Conservation (phyloP, 495 filamentous ascomycete genomes). For the Oidiodendron maius region DNA sequence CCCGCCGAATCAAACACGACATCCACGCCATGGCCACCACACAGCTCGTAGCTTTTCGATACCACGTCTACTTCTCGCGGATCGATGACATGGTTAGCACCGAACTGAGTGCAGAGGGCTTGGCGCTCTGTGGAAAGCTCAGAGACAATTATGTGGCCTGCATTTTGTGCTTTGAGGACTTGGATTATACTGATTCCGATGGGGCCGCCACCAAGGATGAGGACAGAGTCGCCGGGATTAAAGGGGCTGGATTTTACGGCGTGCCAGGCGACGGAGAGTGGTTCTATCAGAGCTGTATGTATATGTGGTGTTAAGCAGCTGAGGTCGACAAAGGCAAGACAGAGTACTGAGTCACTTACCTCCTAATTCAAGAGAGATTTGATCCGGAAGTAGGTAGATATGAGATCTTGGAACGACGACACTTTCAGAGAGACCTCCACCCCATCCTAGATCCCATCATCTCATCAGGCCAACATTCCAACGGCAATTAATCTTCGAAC, state of each 20-base stretch:
- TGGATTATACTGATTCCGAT: constrained; percentile 60
- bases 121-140: constrained; percentile 46
- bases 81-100: constrained; percentile 50
- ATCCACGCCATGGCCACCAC: constrained; percentile 43
- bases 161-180: constrained; percentile 42
- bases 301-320: too few species aligned
- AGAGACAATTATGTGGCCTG: constrained; percentile 48
- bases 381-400: constrained; percentile 37
- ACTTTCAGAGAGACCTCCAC: constrained; percentile 53
- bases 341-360: too few species aligned
- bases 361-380: constrained; percentile 44
- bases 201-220: constrained; percentile 57
- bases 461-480: too few species aligned
- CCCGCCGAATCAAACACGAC: constrained; percentile 55
- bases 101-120: constrained; percentile 42
- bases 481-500: too few species aligned
- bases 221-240: constrained; percentile 39
- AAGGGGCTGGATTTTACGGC: constrained; percentile 50
- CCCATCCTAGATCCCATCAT: too few species aligned
- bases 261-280: constrained; percentile 61
- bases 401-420: constrained; percentile 41
- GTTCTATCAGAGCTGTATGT: constrained; percentile 58
- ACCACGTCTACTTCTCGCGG: constrained; percentile 44
- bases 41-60: constrained; percentile 36
- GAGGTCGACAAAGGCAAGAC: too few species aligned